Evolutionary conservation across 306 rosid genomes (phyloP).

Genomic region (Cucumis melo): DNA sequence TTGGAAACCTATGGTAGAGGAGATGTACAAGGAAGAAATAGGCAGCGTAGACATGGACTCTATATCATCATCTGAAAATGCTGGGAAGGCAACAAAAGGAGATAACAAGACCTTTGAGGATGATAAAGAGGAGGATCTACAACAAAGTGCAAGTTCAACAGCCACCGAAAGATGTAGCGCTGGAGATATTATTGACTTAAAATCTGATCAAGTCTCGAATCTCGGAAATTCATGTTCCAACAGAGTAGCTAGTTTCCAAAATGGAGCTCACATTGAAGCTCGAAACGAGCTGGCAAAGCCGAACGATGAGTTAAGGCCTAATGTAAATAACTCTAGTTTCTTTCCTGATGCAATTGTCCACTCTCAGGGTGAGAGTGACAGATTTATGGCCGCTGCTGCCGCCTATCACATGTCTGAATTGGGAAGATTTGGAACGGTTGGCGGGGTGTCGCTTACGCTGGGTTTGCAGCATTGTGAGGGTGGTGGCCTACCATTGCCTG

Average conservation of each 20-base stretch:
- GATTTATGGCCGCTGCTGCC: slow-evolving; percentile 35
- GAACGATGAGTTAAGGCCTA: slow-evolving; percentile 31
- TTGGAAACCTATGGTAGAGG: slow-evolving; percentile 91
- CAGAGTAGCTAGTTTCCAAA: slow-evolving; percentile 22
- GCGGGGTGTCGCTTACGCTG: slow-evolving; percentile 56
- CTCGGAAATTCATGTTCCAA: slow-evolving; percentile 28
- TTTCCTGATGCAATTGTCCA: slow-evolving; percentile 29
- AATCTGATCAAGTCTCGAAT: slow-evolving; percentile 26
- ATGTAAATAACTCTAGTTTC: slow-evolving; percentile 28
- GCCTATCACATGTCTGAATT: slow-evolving; percentile 49
- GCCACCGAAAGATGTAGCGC: slow-evolving; percentile 32
- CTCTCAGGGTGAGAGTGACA: slow-evolving; percentile 22
- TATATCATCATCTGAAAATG: slow-evolving; percentile 53
- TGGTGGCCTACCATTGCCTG: slow-evolving; percentile 32
- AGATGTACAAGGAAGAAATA: slow-evolving; percentile 73
- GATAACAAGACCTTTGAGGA: slow-evolving; percentile 32
- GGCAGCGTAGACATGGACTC: slow-evolving; percentile 51
- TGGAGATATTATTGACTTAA: slow-evolving; percentile 36
- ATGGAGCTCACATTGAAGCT: slow-evolving; percentile 13
- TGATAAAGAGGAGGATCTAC: slow-evolving; percentile 37
- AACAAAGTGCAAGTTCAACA: slow-evolving; percentile 34
- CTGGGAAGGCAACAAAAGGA: slow-evolving; percentile 32
- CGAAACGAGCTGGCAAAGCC: slow-evolving; percentile 26
- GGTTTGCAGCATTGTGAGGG: slow-evolving; percentile 76
- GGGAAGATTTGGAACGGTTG: slow-evolving; percentile 38